A percentile compares a stretch with the other conserved stretches of the same genome.
Conservation (phyloP, 495 filamentous ascomycete genomes). For the Extremus antarcticus region DNA sequence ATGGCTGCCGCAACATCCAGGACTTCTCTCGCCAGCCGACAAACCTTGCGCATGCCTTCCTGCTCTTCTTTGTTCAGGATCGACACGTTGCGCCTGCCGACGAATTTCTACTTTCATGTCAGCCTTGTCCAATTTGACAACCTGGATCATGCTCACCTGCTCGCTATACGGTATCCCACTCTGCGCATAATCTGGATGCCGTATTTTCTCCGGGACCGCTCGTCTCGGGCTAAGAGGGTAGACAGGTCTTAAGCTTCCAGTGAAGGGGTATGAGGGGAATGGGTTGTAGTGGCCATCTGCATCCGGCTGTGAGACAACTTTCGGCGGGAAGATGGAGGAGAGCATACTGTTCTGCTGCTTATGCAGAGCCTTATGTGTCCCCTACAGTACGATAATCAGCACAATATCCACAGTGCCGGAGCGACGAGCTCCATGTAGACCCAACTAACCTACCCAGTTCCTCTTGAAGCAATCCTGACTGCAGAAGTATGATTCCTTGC, state of each 20-base stretch:
- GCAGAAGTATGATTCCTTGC: conserved; percentile 90
- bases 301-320: conserved; percentile 74
- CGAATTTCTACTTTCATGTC: conserved; percentile 30
- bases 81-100: conserved; percentile 62
- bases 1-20: conserved; percentile 81
- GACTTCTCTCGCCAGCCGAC: conserved; percentile 78
- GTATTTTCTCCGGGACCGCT: conserved; percentile 68
- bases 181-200: conserved; percentile 70
- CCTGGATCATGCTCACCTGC: conserved; percentile 33
- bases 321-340: conserved; percentile 52
- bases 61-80: conserved; percentile 70
- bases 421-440: neutral
- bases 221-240: conserved; percentile 76
- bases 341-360: conserved; percentile 72
- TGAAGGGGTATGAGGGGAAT: conserved; percentile 74
- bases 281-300: conserved; percentile 85
- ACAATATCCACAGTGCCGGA: no score
- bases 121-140: neutral
- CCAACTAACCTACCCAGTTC: conserved; percentile 69
- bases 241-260: conserved; percentile 69
- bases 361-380: conserved; percentile 76
- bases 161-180: conserved; percentile 77
- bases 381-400: conserved; percentile 43
- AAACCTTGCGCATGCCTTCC: conserved; percentile 87
- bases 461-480: conserved; percentile 98